A percentile compares a stretch with the other conserved stretches of the same genome.
Conservation (phyloP, 768 basidiomycete genomes). For the Infundibulicybe gibba region DNA sequence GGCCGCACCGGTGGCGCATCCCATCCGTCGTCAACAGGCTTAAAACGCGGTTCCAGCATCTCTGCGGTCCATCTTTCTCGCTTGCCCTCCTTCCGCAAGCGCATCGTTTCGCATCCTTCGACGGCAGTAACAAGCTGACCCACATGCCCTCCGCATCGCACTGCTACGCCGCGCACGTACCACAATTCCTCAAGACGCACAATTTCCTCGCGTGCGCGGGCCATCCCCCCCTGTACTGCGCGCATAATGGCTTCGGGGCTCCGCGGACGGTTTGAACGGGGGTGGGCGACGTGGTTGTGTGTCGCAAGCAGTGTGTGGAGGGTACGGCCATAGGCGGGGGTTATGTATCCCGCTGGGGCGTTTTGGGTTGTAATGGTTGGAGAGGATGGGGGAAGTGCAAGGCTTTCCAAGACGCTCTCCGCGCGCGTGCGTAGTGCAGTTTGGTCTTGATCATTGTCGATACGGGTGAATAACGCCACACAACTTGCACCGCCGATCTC, state of each 20-base stretch:
- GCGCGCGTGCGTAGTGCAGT: conserved; percentile 22
- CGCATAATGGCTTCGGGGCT: conserved; percentile 44
- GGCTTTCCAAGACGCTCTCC: conserved; percentile 13
- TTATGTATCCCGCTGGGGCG: conserved; percentile 18
- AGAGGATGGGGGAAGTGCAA: too few relatives aligned
- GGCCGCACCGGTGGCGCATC: conserved; percentile 15
- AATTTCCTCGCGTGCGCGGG: conserved; percentile 43
- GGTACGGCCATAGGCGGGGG: conserved; percentile 10
- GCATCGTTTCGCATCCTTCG: conserved; percentile 35
- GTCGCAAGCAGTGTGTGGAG: conserved; percentile 44
- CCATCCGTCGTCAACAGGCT: conserved; percentile 44
- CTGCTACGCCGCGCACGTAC: conserved; percentile 43
- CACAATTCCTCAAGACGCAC: conserved; percentile 49
- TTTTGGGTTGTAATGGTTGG: conserved; percentile 25
- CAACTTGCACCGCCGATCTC: conserved; percentile 64
- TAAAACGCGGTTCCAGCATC: conserved; percentile 23
- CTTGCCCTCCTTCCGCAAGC: conserved; percentile 29
- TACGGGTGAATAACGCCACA: conserved; percentile 57
- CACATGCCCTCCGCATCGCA: conserved; percentile 59
- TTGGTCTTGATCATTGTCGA: conserved; percentile 19
- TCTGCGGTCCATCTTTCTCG: conserved; percentile 11
- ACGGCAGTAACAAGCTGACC: conserved; percentile 48
- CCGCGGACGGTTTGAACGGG: conserved; percentile 37
- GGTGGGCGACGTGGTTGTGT: conserved; percentile 51
- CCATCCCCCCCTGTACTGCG: conserved; percentile 49